Conservation (phyloP, 257 asterid species). For the Anisodus tanguticus region DNA sequence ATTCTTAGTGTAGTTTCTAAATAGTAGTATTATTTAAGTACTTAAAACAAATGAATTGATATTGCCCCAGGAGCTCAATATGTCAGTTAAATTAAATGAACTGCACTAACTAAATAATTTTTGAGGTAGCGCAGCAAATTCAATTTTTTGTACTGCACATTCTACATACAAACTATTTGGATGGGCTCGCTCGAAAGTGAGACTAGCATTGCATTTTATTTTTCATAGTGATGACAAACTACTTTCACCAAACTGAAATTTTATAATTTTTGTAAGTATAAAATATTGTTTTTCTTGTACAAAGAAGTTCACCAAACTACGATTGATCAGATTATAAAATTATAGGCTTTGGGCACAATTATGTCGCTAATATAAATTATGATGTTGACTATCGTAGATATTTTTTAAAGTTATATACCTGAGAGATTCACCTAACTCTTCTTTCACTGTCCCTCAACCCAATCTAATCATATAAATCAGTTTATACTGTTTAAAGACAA, state of each 20-base stretch:
- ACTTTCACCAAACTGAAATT: not conserved
- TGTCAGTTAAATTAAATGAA: too few relatives aligned
- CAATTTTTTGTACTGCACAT: not conserved
- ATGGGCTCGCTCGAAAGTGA: not conserved
- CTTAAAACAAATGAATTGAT: not conserved
- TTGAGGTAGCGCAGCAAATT: not conserved
- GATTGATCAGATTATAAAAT: not conserved
- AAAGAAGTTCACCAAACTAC: slow-evolving; percentile 7
- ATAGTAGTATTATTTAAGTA: not conserved
- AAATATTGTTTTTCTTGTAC: not conserved
- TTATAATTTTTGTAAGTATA: not conserved
- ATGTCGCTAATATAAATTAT: not conserved
- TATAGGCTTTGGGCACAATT: not conserved
- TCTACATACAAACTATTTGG: not conserved
- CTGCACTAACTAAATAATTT: too few relatives aligned
- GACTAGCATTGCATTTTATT: not conserved
- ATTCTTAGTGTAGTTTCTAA: not conserved
- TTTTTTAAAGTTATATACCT: not conserved
- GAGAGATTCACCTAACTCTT: not conserved
- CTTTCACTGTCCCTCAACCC: not conserved
- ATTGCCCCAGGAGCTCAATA: too few relatives aligned
- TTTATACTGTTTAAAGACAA: not conserved
- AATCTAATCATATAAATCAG: not conserved
- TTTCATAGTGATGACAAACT: not conserved
- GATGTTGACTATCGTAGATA: not conserved